These are phyloP conservation scores for Candida frijolesensis DNA, from an alignment of 1,139 yeast genomes.

Conservation along the genomic window DNA sequence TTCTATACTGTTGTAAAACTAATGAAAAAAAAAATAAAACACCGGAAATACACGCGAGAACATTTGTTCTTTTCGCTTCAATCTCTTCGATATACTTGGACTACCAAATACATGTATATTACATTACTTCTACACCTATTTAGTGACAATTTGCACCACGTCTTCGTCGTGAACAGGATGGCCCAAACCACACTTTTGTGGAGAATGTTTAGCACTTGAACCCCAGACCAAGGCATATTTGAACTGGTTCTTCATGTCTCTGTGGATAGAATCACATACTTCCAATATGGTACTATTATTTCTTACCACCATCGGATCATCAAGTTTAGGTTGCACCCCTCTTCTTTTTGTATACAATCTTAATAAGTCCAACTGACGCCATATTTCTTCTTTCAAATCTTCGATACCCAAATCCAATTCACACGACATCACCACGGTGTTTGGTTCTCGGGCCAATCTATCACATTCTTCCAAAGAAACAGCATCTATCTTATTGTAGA, in stretches of 20 bases:
- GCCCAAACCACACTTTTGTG: constrained; percentile 90
- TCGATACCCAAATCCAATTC: constrained; percentile 83
- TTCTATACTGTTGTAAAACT: background rate
- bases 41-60: background rate
- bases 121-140: constrained; percentile 36
- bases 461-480: constrained; percentile 95
- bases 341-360: constrained; percentile 84
- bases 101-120: too few relatives aligned
- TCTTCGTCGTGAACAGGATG: constrained; percentile 91
- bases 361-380: constrained; percentile 82
- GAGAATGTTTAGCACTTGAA: constrained; percentile 90
- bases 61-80: background rate
- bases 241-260: constrained; percentile 90
- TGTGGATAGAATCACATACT: constrained; percentile 89
- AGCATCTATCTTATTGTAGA: constrained; percentile 92
- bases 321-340: constrained; percentile 78
- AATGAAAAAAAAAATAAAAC: background rate
- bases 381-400: constrained; percentile 87
- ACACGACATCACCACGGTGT: constrained; percentile 93
- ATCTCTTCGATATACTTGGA: background rate
- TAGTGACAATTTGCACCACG: constrained; percentile 87
- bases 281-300: constrained; percentile 75
- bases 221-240: constrained; percentile 98
- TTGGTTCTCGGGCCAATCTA: constrained; percentile 85
- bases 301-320: constrained; percentile 91